These are phyloP conservation scores for Amoeboradix gromovi DNA, from an alignment of 371 early-diverging fungal species.

Conservation along the genomic window DNA sequence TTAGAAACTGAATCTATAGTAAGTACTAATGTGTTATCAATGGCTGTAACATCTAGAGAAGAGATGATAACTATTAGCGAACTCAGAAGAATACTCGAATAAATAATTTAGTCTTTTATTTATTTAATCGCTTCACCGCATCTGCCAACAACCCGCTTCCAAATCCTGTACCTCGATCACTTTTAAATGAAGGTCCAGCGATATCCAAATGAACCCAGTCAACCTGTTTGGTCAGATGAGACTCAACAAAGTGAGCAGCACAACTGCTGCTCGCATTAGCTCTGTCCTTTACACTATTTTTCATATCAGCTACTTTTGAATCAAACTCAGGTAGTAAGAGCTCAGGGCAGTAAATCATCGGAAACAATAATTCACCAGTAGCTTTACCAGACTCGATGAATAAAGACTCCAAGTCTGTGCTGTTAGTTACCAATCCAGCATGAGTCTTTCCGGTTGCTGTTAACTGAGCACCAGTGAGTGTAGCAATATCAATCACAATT, in stretches of 20 bases:
- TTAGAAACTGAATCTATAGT: too few species aligned
- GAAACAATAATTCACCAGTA: slow-evolving; percentile 13
- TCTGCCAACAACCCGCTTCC: slow-evolving; percentile 9
- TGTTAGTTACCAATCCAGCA: slow-evolving; percentile 12
- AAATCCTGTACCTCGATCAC: slow-evolving; percentile 9
- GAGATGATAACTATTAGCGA: too few species aligned
- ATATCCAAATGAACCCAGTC: slow-evolving; percentile 14
- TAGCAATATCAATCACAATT: slow-evolving; percentile 15
- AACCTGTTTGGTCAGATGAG: slow-evolving; percentile 10
- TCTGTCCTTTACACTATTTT: slow-evolving; percentile 15
- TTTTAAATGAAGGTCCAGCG: slow-evolving; percentile 4
- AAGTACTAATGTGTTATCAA: too few species aligned
- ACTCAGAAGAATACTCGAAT: too few species aligned
- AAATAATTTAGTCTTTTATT: too few species aligned
- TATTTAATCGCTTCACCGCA: too few species aligned
- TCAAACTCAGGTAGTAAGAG: slow-evolving; percentile 8
- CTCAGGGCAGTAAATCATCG: slow-evolving; percentile 12
- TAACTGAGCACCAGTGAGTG: slow-evolving; percentile 20
- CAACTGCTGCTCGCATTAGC: slow-evolving; percentile 12
- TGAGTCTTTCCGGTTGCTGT: slow-evolving; percentile 15
- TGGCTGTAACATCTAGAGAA: too few species aligned
- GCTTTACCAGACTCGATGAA: slow-evolving; percentile 11
- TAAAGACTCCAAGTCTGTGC: slow-evolving; percentile 8
- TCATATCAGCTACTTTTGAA: slow-evolving; percentile 13
- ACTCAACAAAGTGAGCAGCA: slow-evolving; percentile 17